Base-by-base conservation (phyloP, 805 yeast genomes). In the Cyberlindnera nakhonratchasimensis region DNA sequence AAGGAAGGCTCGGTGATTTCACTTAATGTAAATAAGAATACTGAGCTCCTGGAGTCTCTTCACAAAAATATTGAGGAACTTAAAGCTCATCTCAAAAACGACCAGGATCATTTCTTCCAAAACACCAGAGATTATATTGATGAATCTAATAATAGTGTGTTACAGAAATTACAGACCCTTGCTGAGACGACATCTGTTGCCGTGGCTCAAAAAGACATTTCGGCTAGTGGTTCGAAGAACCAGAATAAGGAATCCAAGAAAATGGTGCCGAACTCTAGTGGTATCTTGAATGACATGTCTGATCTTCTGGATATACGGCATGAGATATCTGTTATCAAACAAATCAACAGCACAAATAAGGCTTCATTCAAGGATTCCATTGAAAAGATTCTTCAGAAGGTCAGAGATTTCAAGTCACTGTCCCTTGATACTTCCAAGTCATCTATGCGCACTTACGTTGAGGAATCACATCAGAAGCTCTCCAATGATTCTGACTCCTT, bases 401-500 rank as follows among this genome's bases (percentile, higher is more conserved):
- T 84, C 2, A 64, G 68, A 13, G 67, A 70, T n/a, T 72, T 86
- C 48, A 80, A 77, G 51, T 66, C 70, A 1, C 47, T 69, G 4
- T 71, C 77, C 1, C 55, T 77, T 10, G 70, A 60, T 32, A 53
- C 66, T 2, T 55, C 67, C 7, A 58, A 58, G 9, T 55, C 67
- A 1, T 52, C 64, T 1, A 62, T 58, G 39, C 60, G 82, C 37
- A 57, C 70, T 1, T 88, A 86, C 54, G 84, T 93, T 82, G 88
- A 82, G 33, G 73, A 73, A 14, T 85, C 96, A 40, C 88, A 86
- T 57, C 58, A 67, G 5, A 80, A 78, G 53, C 70, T 93, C 19
- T 85, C 95, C 7, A 78, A 75, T 34, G 90, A 86, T 13, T 82
- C 95, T 7, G 96, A 88, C 58, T 55, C 59, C 1, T 64, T 93